phyloP scores from a whole-genome alignment of 2,329 filamentous ascomycete species.

The Trichoderma cornu-damae region DNA sequence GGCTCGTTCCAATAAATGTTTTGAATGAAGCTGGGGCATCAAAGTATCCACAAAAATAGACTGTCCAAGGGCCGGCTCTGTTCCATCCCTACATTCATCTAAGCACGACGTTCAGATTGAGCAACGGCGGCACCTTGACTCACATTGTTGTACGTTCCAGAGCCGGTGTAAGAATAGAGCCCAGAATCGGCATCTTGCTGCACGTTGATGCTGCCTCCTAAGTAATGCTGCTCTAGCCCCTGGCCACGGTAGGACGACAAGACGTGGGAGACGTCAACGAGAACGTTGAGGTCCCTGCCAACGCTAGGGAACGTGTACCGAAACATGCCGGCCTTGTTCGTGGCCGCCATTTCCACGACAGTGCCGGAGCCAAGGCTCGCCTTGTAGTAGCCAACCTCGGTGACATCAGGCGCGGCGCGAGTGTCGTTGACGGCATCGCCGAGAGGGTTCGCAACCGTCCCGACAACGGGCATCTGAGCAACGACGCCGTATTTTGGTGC shows the following conservation, averaged over 20 bases:
- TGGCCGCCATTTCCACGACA: slow-evolving; percentile 52
- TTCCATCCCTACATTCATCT: slow-evolving; percentile 51
- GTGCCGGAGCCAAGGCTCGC: slow-evolving; percentile 52
- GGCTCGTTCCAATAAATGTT: slow-evolving; percentile 39
- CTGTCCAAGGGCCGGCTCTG: slow-evolving; percentile 55
- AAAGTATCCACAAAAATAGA: slow-evolving; percentile 61
- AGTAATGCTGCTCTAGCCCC: slow-evolving; percentile 57
- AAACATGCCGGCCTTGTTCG: slow-evolving; percentile 53
- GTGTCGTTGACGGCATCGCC: slow-evolving; percentile 50
- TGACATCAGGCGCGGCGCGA: slow-evolving; percentile 46
- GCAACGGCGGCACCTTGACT: slow-evolving; percentile 17
- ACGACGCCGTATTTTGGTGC: slow-evolving; percentile 66
- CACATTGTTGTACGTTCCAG: slow-evolving; percentile 58
- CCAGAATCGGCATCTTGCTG: slow-evolving; percentile 36
- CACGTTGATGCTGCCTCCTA: slow-evolving; percentile 54
- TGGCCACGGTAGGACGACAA: slow-evolving; percentile 56
- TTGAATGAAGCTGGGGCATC: slow-evolving; percentile 41
- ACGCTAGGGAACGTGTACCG: slow-evolving; percentile 53
- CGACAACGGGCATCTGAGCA: slow-evolving; percentile 52
- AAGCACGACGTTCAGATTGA: neutral
- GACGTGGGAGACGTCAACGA: slow-evolving; percentile 64
- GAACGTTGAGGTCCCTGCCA: slow-evolving; percentile 39
- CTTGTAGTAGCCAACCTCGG: slow-evolving; percentile 58
- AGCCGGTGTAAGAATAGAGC: slow-evolving; percentile 49
- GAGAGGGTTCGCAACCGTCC: slow-evolving; percentile 49